These are phyloP conservation scores for Coelastrella sp. DNA, from an alignment of 139 green algal species.

Conservation along the genomic window DNA sequence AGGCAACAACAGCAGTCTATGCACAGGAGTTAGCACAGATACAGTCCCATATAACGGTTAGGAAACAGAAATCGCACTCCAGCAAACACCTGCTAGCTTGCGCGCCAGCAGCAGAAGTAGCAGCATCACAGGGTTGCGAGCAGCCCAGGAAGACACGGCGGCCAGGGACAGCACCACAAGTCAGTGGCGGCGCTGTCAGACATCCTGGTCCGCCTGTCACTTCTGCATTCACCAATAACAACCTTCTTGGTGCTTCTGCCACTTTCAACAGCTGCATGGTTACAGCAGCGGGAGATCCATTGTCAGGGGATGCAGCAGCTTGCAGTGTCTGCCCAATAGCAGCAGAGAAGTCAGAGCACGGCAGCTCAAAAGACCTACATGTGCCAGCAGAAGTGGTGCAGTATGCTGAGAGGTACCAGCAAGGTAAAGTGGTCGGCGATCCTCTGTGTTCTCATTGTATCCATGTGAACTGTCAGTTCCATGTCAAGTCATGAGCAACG, in stretches of 20 bases:
- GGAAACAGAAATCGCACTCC: neutral
- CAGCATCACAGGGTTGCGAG: neutral
- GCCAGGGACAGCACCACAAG: neutral
- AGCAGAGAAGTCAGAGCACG: neutral
- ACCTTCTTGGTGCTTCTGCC: too few species aligned
- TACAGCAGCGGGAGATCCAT: too few species aligned
- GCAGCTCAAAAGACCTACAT: neutral
- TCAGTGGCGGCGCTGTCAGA: neutral
- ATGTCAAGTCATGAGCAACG: too few species aligned
- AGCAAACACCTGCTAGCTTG: too few species aligned
- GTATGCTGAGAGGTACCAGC: conserved; percentile 26
- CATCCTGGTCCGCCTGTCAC: too few species aligned
- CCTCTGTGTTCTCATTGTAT: too few species aligned
- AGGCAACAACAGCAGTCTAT: conserved; percentile 8
- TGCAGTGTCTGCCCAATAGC: neutral
- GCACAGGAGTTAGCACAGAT: conserved; percentile 33
- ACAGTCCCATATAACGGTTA: neutral
- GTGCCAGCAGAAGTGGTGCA: conserved; percentile 35
- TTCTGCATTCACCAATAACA: too few species aligned
- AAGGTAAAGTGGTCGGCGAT: too few species aligned
- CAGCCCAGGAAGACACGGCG: too few species aligned
- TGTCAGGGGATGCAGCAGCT: too few species aligned
- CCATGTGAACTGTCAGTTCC: too few species aligned
- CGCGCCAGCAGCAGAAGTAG: neutral
- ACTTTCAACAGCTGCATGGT: too few species aligned